Conservation (phyloP, 2,329 filamentous ascomycete species). For the Alternaria incomplexa region DNA sequence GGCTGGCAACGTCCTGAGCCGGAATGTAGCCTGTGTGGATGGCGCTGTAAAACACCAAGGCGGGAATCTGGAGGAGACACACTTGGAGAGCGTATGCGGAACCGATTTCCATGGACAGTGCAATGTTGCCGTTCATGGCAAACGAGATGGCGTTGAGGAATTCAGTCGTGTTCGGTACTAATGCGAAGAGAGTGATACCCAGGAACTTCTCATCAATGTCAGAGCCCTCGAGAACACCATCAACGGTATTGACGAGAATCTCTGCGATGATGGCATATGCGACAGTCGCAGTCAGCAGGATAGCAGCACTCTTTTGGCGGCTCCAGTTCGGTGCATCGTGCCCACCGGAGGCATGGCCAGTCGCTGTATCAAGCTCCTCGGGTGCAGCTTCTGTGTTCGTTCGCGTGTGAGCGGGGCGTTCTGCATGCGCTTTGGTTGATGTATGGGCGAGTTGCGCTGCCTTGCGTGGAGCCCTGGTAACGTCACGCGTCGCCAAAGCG, state of each 20-base stretch:
- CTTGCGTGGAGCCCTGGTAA: constrained; percentile 61
- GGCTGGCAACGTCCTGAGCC: constrained; percentile 60
- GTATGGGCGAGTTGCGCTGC: constrained; percentile 52
- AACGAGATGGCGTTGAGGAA: constrained; percentile 99
- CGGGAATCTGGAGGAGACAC: constrained; percentile 91
- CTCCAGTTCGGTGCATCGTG: constrained; percentile 99
- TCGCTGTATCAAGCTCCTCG: constrained; percentile 49
- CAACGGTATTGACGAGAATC: constrained; percentile 94
- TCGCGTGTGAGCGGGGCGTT: constrained; percentile 48
- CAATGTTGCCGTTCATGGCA: constrained; percentile 99
- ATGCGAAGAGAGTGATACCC: constrained; percentile 92
- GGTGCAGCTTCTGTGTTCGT: constrained; percentile 59
- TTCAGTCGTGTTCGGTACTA: constrained; percentile 97
- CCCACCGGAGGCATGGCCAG: constrained; percentile 61
- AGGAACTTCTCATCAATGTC: constrained; percentile 97
- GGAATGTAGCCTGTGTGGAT: constrained; percentile 67
- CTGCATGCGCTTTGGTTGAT: constrained; percentile 43
- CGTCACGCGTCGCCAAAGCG: constrained; percentile 83
- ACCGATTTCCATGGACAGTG: constrained; percentile 97
- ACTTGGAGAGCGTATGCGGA: constrained; percentile 97
- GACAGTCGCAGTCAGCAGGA: constrained; percentile 85
- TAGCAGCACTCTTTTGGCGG: constrained; percentile 84
- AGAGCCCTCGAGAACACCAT: constrained; percentile 89
- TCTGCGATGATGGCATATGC: constrained; percentile 97
- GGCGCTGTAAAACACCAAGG: constrained; percentile 88